Evolutionary conservation across 2,329 filamentous ascomycete species (phyloP).

Genomic region (Lithohypha guttulata): DNA sequence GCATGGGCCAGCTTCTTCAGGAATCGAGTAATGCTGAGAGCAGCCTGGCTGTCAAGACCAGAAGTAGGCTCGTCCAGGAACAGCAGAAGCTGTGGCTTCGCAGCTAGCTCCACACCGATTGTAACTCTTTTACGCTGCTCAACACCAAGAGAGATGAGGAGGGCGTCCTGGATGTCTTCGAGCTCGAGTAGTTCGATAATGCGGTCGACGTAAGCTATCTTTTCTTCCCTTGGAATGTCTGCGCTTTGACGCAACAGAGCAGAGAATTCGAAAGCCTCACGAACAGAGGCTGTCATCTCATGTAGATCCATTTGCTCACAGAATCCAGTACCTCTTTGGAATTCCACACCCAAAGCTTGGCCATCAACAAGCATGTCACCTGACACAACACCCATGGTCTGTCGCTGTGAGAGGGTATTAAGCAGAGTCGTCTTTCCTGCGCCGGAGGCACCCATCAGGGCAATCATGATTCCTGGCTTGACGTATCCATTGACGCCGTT

Average conservation of each 20-base stretch:
- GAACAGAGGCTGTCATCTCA: constrained; percentile 54
- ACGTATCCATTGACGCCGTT: constrained; percentile 66
- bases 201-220: constrained; percentile 55
- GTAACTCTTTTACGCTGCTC: constrained; percentile 63
- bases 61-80: constrained; percentile 65
- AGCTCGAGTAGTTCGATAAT: constrained; percentile 57
- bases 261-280: constrained; percentile 59
- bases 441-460: constrained; percentile 69
- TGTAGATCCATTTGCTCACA: constrained; percentile 64
- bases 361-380: constrained; percentile 66
- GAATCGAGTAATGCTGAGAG: constrained; percentile 58
- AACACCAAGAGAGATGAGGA: constrained; percentile 54
- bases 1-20: constrained; percentile 55
- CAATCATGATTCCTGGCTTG: constrained; percentile 69
- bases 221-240: constrained; percentile 45
- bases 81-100: constrained; percentile 55
- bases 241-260: constrained; percentile 53
- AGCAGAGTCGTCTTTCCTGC: constrained; percentile 77
- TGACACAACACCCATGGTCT: constrained; percentile 52
- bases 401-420: constrained; percentile 65
- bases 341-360: constrained; percentile 47
- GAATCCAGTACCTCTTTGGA: constrained; percentile 60
- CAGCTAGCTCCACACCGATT: constrained; percentile 62
- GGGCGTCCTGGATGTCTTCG: constrained; percentile 54
- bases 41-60: constrained; percentile 58